Evolutionary conservation across 208 protist species (phyloP), one percentile per base, ranked within the genome.

Genomic region (Trypanosoma scelopori): DNA sequence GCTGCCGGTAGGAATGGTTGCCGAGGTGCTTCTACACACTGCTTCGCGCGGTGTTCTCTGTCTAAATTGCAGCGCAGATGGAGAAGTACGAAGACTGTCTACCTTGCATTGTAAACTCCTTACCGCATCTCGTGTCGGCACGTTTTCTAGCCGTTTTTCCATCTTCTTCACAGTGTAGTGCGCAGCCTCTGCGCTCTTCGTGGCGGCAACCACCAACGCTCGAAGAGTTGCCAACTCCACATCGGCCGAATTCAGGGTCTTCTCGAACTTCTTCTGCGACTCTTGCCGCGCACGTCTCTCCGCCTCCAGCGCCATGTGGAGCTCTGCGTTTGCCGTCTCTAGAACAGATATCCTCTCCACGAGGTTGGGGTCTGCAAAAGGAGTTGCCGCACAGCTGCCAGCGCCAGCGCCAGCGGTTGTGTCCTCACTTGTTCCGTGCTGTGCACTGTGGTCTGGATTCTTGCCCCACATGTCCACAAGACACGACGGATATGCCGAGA

Each of bases 151-250:
- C 50, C 43, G 53, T 6, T 41, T 42, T 46, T 70, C 55, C 23
- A 55, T 55, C 16, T 37, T 11, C 37, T 32, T 16, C 23, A 70
- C 23, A 42, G 46, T 32, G 25, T 60, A 22, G n/a, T 55, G 43
- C 18, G 64, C 64, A 6, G 55, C 55, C 41, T 70, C 55, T 25
- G 64, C 53, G 41, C 55, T 70, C 45, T 61, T 70, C 0, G 30
- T 45, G 22, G 55, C 55, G 18, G 23, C 64, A 55, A 13, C 47
- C 9, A 70, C 47, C 6, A 62, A 27, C 0, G 64, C 32, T 47
- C 32, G 47, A 32, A 70, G 64, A 12, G 43, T 53, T 23, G 55
- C 20, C 20, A 70, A 25, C 3, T 70, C 45, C 5, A 1, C 23
- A 5, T n/a, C 3, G 2, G 32, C n/a, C 2, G 6, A 39, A 13